These are phyloP conservation scores for Cochlearia excelsa DNA, from an alignment of 345 rosid genomes.

Conservation along the genomic window DNA sequence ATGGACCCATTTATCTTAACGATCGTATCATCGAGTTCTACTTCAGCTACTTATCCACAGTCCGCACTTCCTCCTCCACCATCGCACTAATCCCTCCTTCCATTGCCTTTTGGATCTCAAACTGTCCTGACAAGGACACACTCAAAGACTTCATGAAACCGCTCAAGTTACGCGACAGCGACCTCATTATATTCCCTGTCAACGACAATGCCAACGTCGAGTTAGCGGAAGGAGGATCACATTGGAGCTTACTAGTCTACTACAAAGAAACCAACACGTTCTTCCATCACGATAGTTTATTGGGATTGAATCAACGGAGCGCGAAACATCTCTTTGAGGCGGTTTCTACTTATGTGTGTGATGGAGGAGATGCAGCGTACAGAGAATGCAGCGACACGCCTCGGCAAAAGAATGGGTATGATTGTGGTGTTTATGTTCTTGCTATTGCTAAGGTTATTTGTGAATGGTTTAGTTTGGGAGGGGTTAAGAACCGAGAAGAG, in stretches of 20 bases:
- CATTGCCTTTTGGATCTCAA: conserved; percentile 78
- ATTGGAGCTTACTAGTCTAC: conserved; percentile 81
- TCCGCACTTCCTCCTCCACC: conserved; percentile 42
- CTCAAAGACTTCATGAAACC: conserved; percentile 63
- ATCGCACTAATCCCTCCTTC: conserved; percentile 67
- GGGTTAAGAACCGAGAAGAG: conserved; percentile 30
- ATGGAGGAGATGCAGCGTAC: conserved; percentile 38
- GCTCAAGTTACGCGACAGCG: conserved; percentile 45
- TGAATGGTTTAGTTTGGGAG: conserved; percentile 44
- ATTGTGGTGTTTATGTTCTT: conserved; percentile 66
- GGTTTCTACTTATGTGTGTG: conserved; percentile 41
- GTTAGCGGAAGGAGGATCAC: conserved; percentile 73
- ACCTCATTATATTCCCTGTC: conserved; percentile 64
- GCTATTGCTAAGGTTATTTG: conserved; percentile 59
- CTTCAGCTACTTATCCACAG: conserved; percentile 59
- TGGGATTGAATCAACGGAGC: conserved; percentile 38
- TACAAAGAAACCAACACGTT: conserved; percentile 49
- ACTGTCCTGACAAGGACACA: conserved; percentile 51
- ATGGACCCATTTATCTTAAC: conserved; percentile 51
- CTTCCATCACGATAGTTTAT: conserved; percentile 73
- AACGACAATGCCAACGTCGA: conserved; percentile 62
- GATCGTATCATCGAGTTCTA: conserved; percentile 87
- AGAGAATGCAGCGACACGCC: conserved; percentile 52
- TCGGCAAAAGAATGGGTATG: conserved; percentile 63
- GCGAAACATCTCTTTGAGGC: conserved; percentile 48